These are phyloP conservation scores for Posidonia oceanica DNA, from an alignment of 116 monocot species.

Conservation along the genomic window DNA sequence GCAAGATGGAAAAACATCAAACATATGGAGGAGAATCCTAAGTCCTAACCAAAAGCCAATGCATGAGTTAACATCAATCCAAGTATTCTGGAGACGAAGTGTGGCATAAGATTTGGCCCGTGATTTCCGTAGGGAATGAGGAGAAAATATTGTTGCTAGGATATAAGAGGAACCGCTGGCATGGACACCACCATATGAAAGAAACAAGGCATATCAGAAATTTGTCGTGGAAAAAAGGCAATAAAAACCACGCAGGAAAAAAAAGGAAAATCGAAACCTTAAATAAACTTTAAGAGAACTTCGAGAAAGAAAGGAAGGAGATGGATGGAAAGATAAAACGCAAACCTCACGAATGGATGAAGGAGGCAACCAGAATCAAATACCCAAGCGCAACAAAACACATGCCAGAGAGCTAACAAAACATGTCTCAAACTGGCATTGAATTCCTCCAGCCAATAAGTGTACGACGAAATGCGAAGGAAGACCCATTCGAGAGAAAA, in stretches of 20 bases:
- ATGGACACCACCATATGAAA: neutral
- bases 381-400: neutral
- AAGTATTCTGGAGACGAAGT: neutral
- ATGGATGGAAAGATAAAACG: neutral
- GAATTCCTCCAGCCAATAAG: neutral
- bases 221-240: too few relatives aligned
- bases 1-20: too few relatives aligned
- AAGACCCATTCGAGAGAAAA: neutral
- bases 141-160: too few relatives aligned
- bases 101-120: too few relatives aligned
- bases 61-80: neutral
- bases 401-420: constrained; percentile 3
- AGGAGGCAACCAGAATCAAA: neutral
- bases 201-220: too few relatives aligned
- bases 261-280: neutral
- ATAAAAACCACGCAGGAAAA: neutral
- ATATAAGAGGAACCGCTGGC: neutral
- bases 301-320: neutral
- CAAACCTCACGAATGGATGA: neutral
- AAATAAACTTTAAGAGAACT: neutral
- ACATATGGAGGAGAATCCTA: too few relatives aligned
- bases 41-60: neutral
- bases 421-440: neutral
- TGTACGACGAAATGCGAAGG: neutral
- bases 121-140: too few relatives aligned